phyloP scores from a whole-genome alignment of 345 rosid species.

The Hibiscus mutabilis region DNA sequence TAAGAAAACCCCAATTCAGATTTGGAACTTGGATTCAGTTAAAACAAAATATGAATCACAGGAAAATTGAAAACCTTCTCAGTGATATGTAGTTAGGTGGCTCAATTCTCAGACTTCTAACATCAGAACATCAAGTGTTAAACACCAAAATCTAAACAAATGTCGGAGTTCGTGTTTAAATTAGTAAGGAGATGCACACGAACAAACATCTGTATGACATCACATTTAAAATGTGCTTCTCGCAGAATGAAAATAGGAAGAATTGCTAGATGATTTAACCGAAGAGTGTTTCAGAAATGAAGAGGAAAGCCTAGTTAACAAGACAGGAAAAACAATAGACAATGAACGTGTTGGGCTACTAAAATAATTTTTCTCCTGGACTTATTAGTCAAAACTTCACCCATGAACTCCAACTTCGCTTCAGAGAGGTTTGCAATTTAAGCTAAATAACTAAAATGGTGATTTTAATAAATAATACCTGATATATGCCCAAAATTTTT shows the following conservation, averaged over 20 bases:
- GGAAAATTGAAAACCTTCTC: neutral
- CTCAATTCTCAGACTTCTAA: neutral
- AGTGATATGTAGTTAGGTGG: neutral
- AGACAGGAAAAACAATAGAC: neutral
- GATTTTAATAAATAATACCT: neutral
- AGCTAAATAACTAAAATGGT: no score
- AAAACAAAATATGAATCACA: neutral
- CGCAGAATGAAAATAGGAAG: neutral
- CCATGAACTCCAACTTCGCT: neutral
- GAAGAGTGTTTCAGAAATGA: neutral
- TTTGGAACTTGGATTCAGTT: neutral
- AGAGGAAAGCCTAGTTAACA: neutral
- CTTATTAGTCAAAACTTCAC: constrained; percentile 11
- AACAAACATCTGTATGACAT: neutral
- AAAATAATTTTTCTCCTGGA: neutral
- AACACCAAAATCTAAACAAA: neutral
- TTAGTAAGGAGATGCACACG: neutral
- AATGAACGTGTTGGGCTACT: neutral
- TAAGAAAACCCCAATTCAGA: neutral
- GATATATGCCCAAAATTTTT: neutral
- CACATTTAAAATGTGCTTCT: neutral
- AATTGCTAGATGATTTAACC: neutral
- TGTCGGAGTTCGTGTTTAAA: neutral
- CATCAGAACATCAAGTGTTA: neutral
- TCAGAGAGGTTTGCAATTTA: no score